These are phyloP conservation scores for Aspergillus clavatus DNA, from an alignment of 2,329 filamentous ascomycete genomes.

Conservation along the genomic window DNA sequence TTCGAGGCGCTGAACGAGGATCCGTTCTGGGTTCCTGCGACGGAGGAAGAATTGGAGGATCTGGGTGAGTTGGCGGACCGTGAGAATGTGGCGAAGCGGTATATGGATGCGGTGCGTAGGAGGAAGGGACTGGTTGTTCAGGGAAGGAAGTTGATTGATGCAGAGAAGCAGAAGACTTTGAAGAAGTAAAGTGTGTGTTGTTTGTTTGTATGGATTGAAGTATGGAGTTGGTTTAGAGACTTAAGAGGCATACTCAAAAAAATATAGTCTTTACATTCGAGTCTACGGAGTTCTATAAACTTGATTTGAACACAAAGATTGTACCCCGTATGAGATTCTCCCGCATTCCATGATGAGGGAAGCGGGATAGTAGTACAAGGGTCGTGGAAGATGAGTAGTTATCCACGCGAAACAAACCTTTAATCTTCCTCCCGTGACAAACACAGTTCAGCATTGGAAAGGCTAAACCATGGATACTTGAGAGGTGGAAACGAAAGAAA, in stretches of 20 bases:
- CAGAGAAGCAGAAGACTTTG: constrained; percentile 82
- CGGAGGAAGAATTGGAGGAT: constrained; percentile 94
- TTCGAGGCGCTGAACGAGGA: constrained; percentile 93
- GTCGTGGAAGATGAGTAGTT: constrained; percentile 27
- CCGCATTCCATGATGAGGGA: constrained; percentile 7
- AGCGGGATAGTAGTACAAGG: constrained; percentile 20
- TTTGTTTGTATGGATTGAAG: too few species aligned
- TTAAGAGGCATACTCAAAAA: too few species aligned
- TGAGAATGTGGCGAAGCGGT: constrained; percentile 93
- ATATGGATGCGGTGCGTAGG: constrained; percentile 82
- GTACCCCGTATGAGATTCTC: constrained; percentile 22
- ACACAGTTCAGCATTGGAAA: constrained; percentile 40
- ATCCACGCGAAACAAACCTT: constrained; percentile 22
- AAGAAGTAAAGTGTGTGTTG: constrained; percentile 46
- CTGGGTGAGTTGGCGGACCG: constrained; percentile 86
- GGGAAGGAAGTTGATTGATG: constrained; percentile 70
- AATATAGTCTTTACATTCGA: too few species aligned
- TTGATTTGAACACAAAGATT: not conserved
- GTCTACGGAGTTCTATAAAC: too few species aligned
- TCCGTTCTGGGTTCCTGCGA: constrained; percentile 95
- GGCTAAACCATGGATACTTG: constrained; percentile 42
- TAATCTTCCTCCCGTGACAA: constrained; percentile 42
- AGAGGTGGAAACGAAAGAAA: constrained; percentile 22
- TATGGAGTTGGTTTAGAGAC: too few species aligned
- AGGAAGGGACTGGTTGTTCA: constrained; percentile 85